Percentiles rank a stretch among this genome's conserved stretches.
phyloP scores from a whole-genome alignment of 1,284 basidiomycete species.

The Leccinum fallax region DNA sequence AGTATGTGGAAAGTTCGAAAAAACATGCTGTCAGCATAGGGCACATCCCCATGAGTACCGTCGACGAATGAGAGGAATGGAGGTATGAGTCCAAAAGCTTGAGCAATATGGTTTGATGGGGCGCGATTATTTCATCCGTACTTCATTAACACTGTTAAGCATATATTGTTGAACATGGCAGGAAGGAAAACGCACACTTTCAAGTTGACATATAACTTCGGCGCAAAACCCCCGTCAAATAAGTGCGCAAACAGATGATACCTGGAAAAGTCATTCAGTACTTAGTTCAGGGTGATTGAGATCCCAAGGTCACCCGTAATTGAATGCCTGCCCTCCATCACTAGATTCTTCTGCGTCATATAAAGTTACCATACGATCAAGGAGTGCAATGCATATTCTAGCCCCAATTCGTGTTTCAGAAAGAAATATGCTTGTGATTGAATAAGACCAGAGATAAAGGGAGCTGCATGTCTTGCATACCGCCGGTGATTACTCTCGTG shows the following conservation, averaged over 20 bases:
- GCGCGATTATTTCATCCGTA: slow-evolving; percentile 71
- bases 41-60: slow-evolving; percentile 45
- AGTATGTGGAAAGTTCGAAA: slow-evolving; percentile 54
- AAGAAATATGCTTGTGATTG: slow-evolving; percentile 42
- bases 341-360: slow-evolving; percentile 65
- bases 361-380: slow-evolving; percentile 68
- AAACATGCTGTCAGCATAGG: slow-evolving; percentile 56
- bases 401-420: slow-evolving; percentile 54
- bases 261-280: slow-evolving; percentile 36
- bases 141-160: slow-evolving; percentile 42
- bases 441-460: slow-evolving; percentile 1
- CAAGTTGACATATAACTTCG: slow-evolving; percentile 53
- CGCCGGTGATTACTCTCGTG: slow-evolving; percentile 53
- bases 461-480: slow-evolving; percentile 47
- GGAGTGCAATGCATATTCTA: slow-evolving; percentile 59
- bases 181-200: slow-evolving; percentile 44
- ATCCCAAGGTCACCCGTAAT: slow-evolving; percentile 58
- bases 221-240: slow-evolving; percentile 52
- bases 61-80: slow-evolving; percentile 43
- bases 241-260: slow-evolving; percentile 58
- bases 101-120: slow-evolving; percentile 82
- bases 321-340: slow-evolving; percentile 67
- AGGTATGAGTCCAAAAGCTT: slow-evolving; percentile 85
- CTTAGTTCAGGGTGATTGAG: background rate
- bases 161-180: slow-evolving; percentile 3